Evolutionary conservation across 306 rosid genomes (phyloP).

Genomic region (Prunus davidiana): DNA sequence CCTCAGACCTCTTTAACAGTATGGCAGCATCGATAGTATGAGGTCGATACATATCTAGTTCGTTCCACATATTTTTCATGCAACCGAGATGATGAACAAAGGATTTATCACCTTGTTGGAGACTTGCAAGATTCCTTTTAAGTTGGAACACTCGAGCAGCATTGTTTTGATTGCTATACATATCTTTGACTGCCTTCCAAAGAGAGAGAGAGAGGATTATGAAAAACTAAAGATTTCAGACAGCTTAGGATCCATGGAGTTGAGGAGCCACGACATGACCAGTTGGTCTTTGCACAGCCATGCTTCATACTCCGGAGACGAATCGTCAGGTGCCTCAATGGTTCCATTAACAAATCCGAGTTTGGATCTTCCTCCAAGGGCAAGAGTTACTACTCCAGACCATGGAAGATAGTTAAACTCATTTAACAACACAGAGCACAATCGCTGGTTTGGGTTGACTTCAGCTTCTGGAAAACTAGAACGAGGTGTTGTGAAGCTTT

Average conservation of each 20-base stretch:
- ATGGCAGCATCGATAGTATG: neutral
- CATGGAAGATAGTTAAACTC: slow-evolving; percentile 4
- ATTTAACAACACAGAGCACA: neutral
- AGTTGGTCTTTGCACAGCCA: neutral
- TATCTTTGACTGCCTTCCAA: neutral
- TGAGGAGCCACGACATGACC: slow-evolving; percentile 5
- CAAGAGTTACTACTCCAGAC: neutral
- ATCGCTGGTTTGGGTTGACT: neutral
- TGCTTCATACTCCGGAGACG: neutral
- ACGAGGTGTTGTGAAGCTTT: neutral
- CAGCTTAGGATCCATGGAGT: neutral
- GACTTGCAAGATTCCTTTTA: neutral
- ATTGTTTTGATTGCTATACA: neutral
- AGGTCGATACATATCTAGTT: neutral
- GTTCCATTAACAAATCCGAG: neutral
- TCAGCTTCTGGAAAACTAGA: neutral
- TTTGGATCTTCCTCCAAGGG: neutral
- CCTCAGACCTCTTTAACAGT: neutral
- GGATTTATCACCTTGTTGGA: neutral
- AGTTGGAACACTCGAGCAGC: neutral
- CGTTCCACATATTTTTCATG: neutral
- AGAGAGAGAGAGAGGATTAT: neutral
- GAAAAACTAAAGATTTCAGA: neutral
- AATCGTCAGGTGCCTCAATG: neutral
- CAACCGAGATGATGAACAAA: neutral